These are phyloP conservation scores for Globisporangium abappressorium DNA, from an alignment of 352 stramenopile genomes.

Conservation along the genomic window DNA sequence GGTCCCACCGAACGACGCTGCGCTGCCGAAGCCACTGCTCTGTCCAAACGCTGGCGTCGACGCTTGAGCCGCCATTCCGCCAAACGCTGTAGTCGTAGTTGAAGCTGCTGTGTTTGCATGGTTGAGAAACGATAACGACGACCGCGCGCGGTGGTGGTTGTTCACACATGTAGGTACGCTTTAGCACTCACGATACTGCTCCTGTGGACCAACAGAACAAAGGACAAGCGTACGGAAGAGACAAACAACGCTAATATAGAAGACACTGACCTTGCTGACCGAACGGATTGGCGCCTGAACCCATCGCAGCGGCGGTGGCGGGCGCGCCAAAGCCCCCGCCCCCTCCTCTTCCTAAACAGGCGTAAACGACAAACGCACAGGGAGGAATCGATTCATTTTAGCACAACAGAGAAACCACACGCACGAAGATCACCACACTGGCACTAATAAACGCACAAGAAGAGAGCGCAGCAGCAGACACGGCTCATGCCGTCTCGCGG, in stretches of 20 bases:
- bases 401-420: not conserved
- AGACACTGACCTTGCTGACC: constrained; percentile 33
- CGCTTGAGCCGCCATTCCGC: constrained; percentile 11
- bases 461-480: not conserved
- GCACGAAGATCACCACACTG: not conserved
- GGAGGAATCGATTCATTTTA: not conserved
- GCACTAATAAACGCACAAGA: not conserved
- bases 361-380: not conserved
- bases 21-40: constrained; percentile 15
- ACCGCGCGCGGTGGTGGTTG: not conserved
- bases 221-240: not conserved
- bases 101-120: constrained; percentile 8
- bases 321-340: constrained; percentile 6
- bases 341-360: not conserved
- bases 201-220: constrained; percentile 3
- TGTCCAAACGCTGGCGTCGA: constrained; percentile 36
- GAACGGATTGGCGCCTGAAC: constrained; percentile 31
- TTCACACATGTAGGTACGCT: not conserved
- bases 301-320: not conserved
- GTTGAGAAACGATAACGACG: constrained; percentile 2
- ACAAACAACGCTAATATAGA: not conserved
- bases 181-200: not conserved
- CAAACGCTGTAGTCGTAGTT: constrained; percentile 27
- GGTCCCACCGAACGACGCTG: constrained; percentile 4
- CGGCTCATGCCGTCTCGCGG: not conserved